Evolutionary conservation across 2,329 filamentous ascomycete genomes (phyloP), one percentile per base, ranked within the genome.

Genomic region (Alternaria conjuncta): DNA sequence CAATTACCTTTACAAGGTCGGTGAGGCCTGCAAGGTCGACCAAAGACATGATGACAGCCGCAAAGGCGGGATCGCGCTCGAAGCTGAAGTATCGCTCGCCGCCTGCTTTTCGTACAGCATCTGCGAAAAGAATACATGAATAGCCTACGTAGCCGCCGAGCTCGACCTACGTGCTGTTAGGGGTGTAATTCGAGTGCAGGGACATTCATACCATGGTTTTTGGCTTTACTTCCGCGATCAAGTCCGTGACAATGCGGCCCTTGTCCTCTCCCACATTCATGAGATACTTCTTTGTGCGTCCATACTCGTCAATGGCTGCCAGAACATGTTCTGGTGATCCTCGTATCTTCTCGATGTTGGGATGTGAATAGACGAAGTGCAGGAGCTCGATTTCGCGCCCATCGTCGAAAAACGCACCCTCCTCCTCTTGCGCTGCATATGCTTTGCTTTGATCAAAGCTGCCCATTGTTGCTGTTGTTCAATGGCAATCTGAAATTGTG

Each of bases 191-290:
- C 23, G 28, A 18, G 23, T 41, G 23, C 36, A 28, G 15, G 21
- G 41, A 49, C 20, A 23, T 32, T 46, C 65, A 58, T 75, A 87
- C 87, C 88, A 94, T 92, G 3, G 84, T 84, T 57, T 87, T 78
- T 1, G 91, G 92, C 75, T 90, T 91, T 51, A 85, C 82, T 66
- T 91, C 83, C 20, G 83, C 82, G 63, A 96, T 94, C 43, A 94
- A 78, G 28, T 91, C 85, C 9, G 86, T 86, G 2, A 95, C 87
- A 57, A 93, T 90, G 65, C 84, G 85, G 50, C 91, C 92, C 80
- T 96, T 96, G 73, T 89, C 84, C 69, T 89, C 85, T 44, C 92
- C 92, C 2, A 96, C 88, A 68, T 94, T 95, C 90, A 95, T 95
- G 55, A 95, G 85, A 66, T 90, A 92, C 75, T 90, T 91, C 65